Base-by-base conservation (phyloP, 371 early-diverging fungal species). In the Mucor irregularis region DNA sequence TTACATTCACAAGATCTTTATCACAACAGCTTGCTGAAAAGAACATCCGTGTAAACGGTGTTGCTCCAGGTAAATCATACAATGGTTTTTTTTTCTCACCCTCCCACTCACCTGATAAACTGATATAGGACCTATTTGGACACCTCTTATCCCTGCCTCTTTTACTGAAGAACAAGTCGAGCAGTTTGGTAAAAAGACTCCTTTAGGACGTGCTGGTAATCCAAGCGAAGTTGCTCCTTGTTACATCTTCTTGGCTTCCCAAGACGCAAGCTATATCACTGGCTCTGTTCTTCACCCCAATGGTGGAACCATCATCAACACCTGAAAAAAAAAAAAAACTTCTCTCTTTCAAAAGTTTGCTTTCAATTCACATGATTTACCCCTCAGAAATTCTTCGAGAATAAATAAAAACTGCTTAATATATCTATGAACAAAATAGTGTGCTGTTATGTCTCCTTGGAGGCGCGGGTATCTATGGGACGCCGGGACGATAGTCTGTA, bases 141-240 rank as follows among this genome's bases (percentile, higher is more conserved):
- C 83, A 14, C 81, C 77, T n/a, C 58, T 80, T 51, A 80, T 77
- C 29, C 78, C 74, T 40, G 73, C 82, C 48, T 78, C 78, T 42
- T 72, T 74, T 45, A 61, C 73, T 30, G 68, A 72, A n/a, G 77
- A 80, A 43, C 48, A 68, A 46, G 66, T 82, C 28, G 67, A 73
- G 10, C 51, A 64, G 21, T 71, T 73, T 50, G 82, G 80, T 30
- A 69, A 80, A 33, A 59, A 74, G 59, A 73, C 73, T 5, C 76
- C 78, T 21, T 54, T 80, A 58, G 71, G 72, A 43, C 74, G 82
- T 11, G 70, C 75, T n/a, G 82, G 82, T 22, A 69, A 73, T 21
- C 73, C 80, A 24, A 75, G 74, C 35, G 82, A 82, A 54, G 71
- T 68, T 49, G 83, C 80, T 19, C 69, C 73, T 22, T 69, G 65